Conservation (phyloP, 768 basidiomycete genomes). For the Leccinum broughii region DNA sequence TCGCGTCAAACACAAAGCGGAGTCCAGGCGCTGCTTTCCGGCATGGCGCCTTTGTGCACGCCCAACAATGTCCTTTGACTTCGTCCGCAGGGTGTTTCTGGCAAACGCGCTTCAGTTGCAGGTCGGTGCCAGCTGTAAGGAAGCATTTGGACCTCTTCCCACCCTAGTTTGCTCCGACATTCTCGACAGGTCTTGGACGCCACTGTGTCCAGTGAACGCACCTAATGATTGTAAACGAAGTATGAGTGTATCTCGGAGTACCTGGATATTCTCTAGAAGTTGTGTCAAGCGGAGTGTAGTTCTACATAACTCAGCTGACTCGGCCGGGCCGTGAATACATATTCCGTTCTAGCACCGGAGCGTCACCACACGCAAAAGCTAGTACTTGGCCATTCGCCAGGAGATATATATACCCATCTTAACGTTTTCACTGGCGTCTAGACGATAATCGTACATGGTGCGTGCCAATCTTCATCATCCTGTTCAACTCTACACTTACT, state of each 20-base stretch:
- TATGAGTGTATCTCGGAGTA: too few relatives aligned
- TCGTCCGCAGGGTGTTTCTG: slow-evolving; percentile 60
- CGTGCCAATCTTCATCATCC: background rate
- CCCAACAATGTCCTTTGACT: slow-evolving; percentile 53
- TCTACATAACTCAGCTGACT: background rate
- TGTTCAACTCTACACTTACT: background rate
- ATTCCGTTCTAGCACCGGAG: background rate
- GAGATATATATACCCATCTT: background rate
- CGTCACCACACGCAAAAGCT: background rate
- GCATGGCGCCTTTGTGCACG: slow-evolving; percentile 64
- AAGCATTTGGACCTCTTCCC: slow-evolving; percentile 53
- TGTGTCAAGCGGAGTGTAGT: background rate
- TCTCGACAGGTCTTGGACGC: background rate
- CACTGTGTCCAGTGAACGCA: background rate
- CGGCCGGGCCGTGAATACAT: too few relatives aligned
- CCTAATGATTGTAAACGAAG: too few relatives aligned
- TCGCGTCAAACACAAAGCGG: slow-evolving; percentile 35
- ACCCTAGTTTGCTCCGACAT: slow-evolving; percentile 75
- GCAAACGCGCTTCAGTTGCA: background rate
- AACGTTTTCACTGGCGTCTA: background rate
- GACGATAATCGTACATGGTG: slow-evolving; percentile 16
- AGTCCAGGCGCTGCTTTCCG: slow-evolving; percentile 55
- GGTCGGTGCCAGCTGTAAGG: background rate
- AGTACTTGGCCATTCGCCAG: background rate
- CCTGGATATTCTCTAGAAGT: too few relatives aligned